Percentiles rank a stretch among this genome's conserved stretches.
These are phyloP conservation scores for Rhizophora mangle DNA, from an alignment of 345 rosid species.

Conservation along the genomic window DNA sequence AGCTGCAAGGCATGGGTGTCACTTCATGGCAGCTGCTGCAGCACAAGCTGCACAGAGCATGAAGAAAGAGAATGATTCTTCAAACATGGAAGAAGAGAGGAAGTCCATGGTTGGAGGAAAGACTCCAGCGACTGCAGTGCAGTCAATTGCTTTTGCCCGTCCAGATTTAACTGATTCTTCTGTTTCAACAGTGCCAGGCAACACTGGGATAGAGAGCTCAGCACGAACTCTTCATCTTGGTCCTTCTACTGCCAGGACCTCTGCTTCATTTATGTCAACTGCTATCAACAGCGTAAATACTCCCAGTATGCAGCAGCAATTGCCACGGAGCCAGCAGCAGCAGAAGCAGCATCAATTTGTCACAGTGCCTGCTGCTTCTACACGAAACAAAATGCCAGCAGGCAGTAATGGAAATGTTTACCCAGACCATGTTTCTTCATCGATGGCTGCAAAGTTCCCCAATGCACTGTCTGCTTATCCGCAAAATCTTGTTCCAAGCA, in stretches of 20 bases:
- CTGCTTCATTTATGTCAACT: constrained; percentile 46
- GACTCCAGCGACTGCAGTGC: constrained; percentile 45
- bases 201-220: constrained; percentile 73
- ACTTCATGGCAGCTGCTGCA: constrained; percentile 55
- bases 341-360: constrained; percentile 66
- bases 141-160: constrained; percentile 78
- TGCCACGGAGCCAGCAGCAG: constrained; percentile 44
- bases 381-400: constrained; percentile 58
- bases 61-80: constrained; percentile 50
- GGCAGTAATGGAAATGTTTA: constrained; percentile 61
- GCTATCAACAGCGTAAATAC: constrained; percentile 27
- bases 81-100: constrained; percentile 60
- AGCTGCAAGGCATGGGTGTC: constrained; percentile 61
- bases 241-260: constrained; percentile 44
- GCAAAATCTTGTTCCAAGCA: constrained; percentile 68
- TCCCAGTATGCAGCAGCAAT: constrained; percentile 43
- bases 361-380: constrained; percentile 51
- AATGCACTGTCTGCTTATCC: constrained; percentile 57
- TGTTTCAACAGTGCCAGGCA: constrained; percentile 50
- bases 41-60: constrained; percentile 73
- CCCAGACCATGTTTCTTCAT: constrained; percentile 53
- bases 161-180: constrained; percentile 56
- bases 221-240: constrained; percentile 57
- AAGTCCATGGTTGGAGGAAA: constrained; percentile 45
- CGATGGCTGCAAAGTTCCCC: constrained; percentile 57